Evolutionary conservation across 106 monocot genomes (phyloP).

Genomic region (Platanthera guangdongensis): DNA sequence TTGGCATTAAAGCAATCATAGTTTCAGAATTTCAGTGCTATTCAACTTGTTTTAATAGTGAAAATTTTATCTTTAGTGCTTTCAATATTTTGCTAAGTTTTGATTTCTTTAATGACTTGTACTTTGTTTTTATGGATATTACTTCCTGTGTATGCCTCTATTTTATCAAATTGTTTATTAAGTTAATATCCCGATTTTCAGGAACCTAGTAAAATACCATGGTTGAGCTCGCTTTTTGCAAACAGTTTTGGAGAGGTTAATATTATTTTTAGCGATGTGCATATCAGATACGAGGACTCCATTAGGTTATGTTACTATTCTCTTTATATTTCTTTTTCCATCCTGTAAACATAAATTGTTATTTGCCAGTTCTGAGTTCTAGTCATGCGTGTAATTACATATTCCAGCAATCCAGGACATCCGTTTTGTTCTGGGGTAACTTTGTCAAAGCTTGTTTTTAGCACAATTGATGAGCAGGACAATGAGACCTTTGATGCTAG

Average conservation of each 20-base stretch:
- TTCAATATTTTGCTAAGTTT: neutral
- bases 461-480: conserved; percentile 85
- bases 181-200: conserved; percentile 18
- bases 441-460: conserved; percentile 89
- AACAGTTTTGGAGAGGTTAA: conserved; percentile 94
- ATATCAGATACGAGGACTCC: conserved; percentile 34
- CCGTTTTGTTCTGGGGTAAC: conserved; percentile 20
- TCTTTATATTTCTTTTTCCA: neutral
- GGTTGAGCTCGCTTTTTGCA: conserved; percentile 72
- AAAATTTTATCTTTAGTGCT: neutral
- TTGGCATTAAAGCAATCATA: too few species aligned
- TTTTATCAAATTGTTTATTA: neutral
- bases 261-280: too few species aligned
- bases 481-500: conserved; percentile 99
- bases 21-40: neutral
- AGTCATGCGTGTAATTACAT: neutral
- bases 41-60: neutral
- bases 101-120: neutral
- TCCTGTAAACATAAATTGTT: neutral
- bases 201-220: conserved; percentile 66
- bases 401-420: conserved; percentile 77
- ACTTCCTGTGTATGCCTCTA: neutral
- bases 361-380: neutral
- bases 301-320: conserved; percentile 39
- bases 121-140: neutral